Evolutionary conservation across 1,284 basidiomycete genomes (phyloP).

Genomic region (Taiwanofungus camphoratus): DNA sequence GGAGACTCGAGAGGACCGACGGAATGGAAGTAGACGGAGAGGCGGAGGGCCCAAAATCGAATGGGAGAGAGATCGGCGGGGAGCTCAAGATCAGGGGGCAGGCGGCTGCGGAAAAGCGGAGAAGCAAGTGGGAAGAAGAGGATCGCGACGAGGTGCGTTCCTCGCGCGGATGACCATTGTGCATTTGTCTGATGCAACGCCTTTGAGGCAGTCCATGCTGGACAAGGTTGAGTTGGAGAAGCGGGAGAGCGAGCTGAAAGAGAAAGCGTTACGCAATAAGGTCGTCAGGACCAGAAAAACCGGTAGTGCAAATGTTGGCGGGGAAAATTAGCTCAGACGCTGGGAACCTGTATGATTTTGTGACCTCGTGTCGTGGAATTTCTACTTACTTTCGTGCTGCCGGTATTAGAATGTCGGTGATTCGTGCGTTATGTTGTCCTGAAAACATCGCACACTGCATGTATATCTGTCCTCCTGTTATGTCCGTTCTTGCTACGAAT

Average conservation of each 20-base stretch:
- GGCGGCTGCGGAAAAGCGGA: slow-evolving; percentile 46
- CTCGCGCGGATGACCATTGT: not conserved
- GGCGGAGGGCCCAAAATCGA: slow-evolving; percentile 4
- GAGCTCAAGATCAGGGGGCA: slow-evolving; percentile 74
- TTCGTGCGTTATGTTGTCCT: not conserved
- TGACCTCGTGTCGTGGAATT: not conserved
- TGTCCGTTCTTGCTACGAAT: not conserved
- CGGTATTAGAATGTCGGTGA: not conserved
- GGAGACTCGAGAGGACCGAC: slow-evolving; percentile 17
- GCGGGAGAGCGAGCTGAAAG: slow-evolving; percentile 71
- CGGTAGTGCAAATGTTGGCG: slow-evolving; percentile 21
- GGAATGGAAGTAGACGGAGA: slow-evolving; percentile 44
- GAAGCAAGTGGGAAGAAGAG: slow-evolving; percentile 35
- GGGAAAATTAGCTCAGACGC: not conserved
- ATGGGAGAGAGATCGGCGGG: slow-evolving; percentile 16
- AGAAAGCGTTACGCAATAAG: slow-evolving; percentile 73
- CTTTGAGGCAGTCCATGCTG: slow-evolving; percentile 5
- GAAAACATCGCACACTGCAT: not conserved
- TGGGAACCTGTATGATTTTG: not conserved
- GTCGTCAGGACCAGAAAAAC: slow-evolving; percentile 69
- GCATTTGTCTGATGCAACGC: not conserved
- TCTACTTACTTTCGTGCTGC: not conserved
- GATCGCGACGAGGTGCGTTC: slow-evolving; percentile 19
- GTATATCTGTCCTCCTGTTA: not conserved
- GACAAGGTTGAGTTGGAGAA: slow-evolving; percentile 37